Percentiles rank a stretch among this genome's conserved stretches.
Conservation (phyloP, 768 basidiomycete genomes). For the Cystobasidiopsis lactophilus region DNA sequence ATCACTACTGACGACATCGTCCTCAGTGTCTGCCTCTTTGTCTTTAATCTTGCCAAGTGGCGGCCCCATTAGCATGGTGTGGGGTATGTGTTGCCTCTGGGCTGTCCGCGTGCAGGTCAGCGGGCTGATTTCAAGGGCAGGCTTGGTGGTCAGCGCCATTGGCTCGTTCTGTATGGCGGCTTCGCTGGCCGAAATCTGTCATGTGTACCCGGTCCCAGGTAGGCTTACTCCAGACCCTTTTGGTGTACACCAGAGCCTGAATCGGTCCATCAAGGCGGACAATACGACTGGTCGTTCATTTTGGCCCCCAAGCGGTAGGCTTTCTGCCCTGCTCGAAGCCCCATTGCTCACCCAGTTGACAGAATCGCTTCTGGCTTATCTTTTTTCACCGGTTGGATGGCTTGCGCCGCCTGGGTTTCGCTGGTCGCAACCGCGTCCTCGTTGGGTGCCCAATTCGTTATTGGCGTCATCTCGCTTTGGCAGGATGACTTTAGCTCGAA, state of each 20-base stretch:
- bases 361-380: neutral
- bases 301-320: conserved; percentile 1
- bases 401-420: conserved; percentile 5
- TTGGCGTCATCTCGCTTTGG: conserved; percentile 8
- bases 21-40: conserved; percentile 1
- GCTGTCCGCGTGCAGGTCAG: neutral
- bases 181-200: conserved; percentile 5
- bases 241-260: neutral
- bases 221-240: conserved; percentile 2
- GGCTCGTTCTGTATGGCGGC: conserved; percentile 7
- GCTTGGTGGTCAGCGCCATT: conserved; percentile 4
- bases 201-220: conserved; percentile 7
- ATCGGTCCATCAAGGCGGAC: neutral
- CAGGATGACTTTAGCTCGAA: neutral
- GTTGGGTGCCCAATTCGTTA: conserved; percentile 1
- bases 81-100: neutral
- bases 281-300: neutral
- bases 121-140: neutral
- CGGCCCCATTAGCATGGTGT: conserved; percentile 7
- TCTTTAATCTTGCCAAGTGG: conserved; percentile 6
- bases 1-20: too few species aligned
- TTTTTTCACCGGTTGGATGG: conserved; percentile 7
- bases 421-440: conserved; percentile 1
- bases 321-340: too few species aligned
- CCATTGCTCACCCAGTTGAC: too few species aligned